phyloP scores from a whole-genome alignment of 2,329 filamentous ascomycete species.

The Cladosporium sphaerospermum region DNA sequence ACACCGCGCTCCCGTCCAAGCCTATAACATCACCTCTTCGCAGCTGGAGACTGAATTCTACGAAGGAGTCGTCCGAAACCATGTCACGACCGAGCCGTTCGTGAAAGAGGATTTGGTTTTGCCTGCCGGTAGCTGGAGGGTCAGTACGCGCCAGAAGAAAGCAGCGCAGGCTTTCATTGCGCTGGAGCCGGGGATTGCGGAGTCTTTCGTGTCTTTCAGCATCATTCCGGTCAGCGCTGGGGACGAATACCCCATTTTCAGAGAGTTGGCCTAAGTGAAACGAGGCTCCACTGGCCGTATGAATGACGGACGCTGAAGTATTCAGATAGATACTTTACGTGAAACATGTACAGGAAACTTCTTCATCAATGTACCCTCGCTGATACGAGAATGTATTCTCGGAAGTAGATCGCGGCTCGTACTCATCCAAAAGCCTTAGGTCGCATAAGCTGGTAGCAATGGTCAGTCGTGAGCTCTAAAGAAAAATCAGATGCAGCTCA shows the following conservation, averaged over 20 bases:
- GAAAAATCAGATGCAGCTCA: neutral
- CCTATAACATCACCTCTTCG: constrained; percentile 18
- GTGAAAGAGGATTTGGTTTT: constrained; percentile 13
- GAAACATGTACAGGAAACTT: no score
- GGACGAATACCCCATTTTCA: constrained; percentile 21
- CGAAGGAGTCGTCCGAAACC: constrained; percentile 22
- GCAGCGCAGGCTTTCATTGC: constrained; percentile 23
- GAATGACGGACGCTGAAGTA: no score
- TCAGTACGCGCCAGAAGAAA: constrained; percentile 24
- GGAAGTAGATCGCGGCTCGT: no score
- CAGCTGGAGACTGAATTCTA: constrained; percentile 17
- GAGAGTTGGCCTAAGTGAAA: constrained; percentile 6
- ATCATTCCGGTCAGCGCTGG: constrained; percentile 19
- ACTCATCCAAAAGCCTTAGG: no score
- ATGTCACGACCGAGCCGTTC: constrained; percentile 16
- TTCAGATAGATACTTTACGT: no score
- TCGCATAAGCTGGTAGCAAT: no score
- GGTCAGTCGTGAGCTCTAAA: no score
- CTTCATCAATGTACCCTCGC: no score
- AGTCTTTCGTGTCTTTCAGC: constrained; percentile 22
- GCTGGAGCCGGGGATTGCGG: constrained; percentile 25
- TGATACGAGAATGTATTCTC: no score
- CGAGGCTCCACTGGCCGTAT: neutral
- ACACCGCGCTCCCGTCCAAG: constrained; percentile 20
- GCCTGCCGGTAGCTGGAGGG: constrained; percentile 20